Conservation (phyloP, 2,329 filamentous ascomycete genomes). For the Pleurostoma richardsiae region DNA sequence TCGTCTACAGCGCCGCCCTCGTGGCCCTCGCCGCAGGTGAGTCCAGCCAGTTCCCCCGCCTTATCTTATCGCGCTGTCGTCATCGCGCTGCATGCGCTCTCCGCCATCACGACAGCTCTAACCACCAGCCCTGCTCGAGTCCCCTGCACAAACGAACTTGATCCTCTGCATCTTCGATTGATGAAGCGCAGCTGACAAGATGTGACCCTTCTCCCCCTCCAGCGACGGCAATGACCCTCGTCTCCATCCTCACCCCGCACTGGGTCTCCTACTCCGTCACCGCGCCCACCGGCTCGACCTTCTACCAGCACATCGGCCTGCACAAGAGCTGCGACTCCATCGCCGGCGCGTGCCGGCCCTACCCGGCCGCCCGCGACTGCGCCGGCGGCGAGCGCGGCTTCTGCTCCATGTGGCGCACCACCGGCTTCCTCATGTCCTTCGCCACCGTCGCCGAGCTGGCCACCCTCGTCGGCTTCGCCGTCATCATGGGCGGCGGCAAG, state of each 20-base stretch:
- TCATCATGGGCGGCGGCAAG: conserved; percentile 75
- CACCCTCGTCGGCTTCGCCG: conserved; percentile 71
- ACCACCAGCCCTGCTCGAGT: background rate
- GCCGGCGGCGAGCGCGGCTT: conserved; percentile 65
- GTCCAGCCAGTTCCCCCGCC: background rate
- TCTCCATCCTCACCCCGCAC: conserved; percentile 62
- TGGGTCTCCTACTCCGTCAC: conserved; percentile 65
- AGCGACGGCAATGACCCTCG: conserved; percentile 69
- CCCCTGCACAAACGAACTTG: too few species aligned
- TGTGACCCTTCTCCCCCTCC: conserved; percentile 9
- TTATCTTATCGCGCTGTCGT: background rate
- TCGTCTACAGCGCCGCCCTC: conserved; percentile 8
- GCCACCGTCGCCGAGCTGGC: conserved; percentile 77
- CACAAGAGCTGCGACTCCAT: conserved; percentile 75
- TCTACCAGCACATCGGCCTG: conserved; percentile 66
- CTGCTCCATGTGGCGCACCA: conserved; percentile 86
- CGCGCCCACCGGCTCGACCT: conserved; percentile 37
- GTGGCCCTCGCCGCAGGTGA: conserved; percentile 10
- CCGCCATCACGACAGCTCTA: too few species aligned
- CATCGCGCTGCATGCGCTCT: background rate
- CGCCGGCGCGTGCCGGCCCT: conserved; percentile 58
- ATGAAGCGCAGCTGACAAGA: conserved; percentile 19
- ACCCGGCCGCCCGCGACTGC: conserved; percentile 61
- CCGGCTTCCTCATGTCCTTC: conserved; percentile 81
- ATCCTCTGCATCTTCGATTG: background rate